These are phyloP conservation scores for Angophora floribunda DNA, from an alignment of 345 rosid species.

Conservation along the genomic window DNA sequence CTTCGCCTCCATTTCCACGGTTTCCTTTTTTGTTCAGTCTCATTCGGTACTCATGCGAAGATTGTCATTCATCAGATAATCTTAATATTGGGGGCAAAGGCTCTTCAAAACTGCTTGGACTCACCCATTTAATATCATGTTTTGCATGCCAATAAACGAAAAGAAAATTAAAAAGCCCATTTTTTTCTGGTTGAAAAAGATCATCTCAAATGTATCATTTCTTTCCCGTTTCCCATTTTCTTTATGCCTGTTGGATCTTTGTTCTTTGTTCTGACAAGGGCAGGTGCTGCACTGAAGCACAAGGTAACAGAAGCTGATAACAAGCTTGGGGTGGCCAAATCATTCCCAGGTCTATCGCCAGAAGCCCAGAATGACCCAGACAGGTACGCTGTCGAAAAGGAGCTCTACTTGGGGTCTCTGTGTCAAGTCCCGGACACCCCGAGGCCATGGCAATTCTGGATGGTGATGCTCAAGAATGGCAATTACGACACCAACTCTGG, in stretches of 20 bases:
- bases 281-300: constrained; percentile 19
- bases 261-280: not conserved
- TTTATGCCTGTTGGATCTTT: not conserved
- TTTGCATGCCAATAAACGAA: not conserved
- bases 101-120: not conserved
- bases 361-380: constrained; percentile 29
- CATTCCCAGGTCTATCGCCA: constrained; percentile 21
- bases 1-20: not conserved
- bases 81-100: not conserved
- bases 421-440: constrained; percentile 45
- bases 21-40: not conserved
- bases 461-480: constrained; percentile 88
- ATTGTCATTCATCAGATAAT: not conserved
- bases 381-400: constrained; percentile 63
- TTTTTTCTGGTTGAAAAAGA: not conserved
- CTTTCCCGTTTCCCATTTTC: not conserved
- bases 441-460: constrained; percentile 82
- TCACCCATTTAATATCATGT: not conserved
- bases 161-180: not conserved
- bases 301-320: constrained; percentile 54
- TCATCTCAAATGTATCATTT: not conserved
- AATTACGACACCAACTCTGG: constrained; percentile 65
- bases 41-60: not conserved
- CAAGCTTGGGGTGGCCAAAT: constrained; percentile 41
- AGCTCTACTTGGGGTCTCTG: constrained; percentile 53